Evolutionary conservation across 2,329 filamentous ascomycete genomes (phyloP).

Genomic region (Fusarium nanum): DNA sequence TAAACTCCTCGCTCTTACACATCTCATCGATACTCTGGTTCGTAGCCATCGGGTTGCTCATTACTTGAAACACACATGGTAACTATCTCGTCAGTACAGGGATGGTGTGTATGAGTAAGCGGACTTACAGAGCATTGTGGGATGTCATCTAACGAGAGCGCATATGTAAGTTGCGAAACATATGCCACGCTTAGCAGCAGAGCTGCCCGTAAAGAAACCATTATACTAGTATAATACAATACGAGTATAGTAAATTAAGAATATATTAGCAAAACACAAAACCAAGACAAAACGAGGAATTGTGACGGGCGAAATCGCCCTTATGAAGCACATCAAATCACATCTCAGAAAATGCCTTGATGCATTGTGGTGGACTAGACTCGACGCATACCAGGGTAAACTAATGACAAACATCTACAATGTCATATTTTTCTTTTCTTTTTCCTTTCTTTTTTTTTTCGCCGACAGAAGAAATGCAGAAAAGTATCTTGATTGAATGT

Average conservation of each 20-base stretch:
- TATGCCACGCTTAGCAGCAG: background rate
- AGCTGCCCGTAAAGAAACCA: background rate
- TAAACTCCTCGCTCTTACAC: background rate
- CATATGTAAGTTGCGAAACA: background rate
- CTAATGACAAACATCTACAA: background rate
- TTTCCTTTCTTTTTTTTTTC: background rate
- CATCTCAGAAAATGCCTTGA: background rate
- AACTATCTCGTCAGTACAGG: background rate
- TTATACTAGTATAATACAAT: background rate
- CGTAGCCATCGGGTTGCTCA: background rate
- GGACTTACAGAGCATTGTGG: conserved; percentile 6
- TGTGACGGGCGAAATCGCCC: background rate
- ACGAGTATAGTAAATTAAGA: background rate
- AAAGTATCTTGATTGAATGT: background rate
- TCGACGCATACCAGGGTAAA: background rate
- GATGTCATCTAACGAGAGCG: background rate
- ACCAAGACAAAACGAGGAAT: background rate
- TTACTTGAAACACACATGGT: background rate
- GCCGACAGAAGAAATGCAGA: background rate
- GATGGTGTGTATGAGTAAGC: background rate
- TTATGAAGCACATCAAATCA: background rate
- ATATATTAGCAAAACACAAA: background rate
- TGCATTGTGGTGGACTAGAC: background rate
- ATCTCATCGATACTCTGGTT: background rate
- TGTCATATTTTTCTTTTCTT: background rate